These are phyloP conservation scores for Bertia moriformis DNA, from an alignment of 2,329 filamentous ascomycete species.

Conservation along the genomic window DNA sequence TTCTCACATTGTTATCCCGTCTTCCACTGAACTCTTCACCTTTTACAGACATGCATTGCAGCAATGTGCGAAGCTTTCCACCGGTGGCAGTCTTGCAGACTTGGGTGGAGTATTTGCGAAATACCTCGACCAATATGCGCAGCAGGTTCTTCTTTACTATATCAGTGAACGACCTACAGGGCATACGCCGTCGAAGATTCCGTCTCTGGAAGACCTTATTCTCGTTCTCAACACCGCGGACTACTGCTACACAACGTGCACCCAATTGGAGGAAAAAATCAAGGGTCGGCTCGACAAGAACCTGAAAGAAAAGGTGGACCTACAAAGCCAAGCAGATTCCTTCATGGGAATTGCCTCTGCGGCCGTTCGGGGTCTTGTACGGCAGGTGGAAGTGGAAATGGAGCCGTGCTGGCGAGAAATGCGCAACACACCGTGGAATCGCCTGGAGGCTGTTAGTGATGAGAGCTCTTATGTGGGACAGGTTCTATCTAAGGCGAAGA, in stretches of 20 bases:
- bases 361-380: constrained; percentile 69
- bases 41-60: constrained; percentile 87
- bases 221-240: constrained; percentile 91
- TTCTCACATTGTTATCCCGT: constrained; percentile 74
- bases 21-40: constrained; percentile 91
- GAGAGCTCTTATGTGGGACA: constrained; percentile 85
- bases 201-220: constrained; percentile 60
- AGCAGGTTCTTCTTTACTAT: constrained; percentile 72
- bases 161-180: constrained; percentile 39
- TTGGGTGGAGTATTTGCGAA: constrained; percentile 75
- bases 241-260: constrained; percentile 89
- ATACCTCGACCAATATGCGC: constrained; percentile 88
- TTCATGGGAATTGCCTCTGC: constrained; percentile 91
- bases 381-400: constrained; percentile 66
- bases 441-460: constrained; percentile 82
- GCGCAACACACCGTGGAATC: constrained; percentile 89
- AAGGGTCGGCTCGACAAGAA: constrained; percentile 76
- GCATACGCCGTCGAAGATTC: constrained; percentile 6
- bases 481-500: constrained; percentile 59
- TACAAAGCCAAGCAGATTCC: constrained; percentile 84
- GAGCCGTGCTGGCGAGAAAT: constrained; percentile 91
- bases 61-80: constrained; percentile 92
- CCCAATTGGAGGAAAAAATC: constrained; percentile 87
- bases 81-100: constrained; percentile 72
- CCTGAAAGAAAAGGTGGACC: constrained; percentile 61